phyloP scores from a whole-genome alignment of 257 asterid genomes.

The Solanum peruvianum region DNA sequence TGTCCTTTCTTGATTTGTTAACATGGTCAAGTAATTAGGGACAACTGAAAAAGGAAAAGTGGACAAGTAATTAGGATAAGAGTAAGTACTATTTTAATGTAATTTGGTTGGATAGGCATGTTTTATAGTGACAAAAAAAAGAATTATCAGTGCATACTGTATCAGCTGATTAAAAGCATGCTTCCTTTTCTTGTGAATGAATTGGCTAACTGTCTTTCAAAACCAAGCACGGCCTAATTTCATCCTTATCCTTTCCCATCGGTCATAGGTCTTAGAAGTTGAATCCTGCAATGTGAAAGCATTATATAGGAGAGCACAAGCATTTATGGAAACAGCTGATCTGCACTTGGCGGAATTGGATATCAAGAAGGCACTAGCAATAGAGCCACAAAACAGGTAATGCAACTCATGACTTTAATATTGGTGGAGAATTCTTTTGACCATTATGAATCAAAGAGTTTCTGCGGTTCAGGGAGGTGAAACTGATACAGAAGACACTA shows the following conservation, averaged over 20 bases:
- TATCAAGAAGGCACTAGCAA: conserved; percentile 28
- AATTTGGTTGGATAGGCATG: background rate
- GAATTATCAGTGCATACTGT: background rate
- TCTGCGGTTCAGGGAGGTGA: conserved; percentile 43
- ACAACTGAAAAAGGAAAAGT: no score
- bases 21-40: no score
- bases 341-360: conserved; percentile 35
- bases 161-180: background rate
- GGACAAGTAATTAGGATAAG: no score
- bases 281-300: conserved; percentile 49
- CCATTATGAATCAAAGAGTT: background rate
- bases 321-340: conserved; percentile 25
- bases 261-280: conserved; percentile 37
- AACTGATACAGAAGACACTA: conserved; percentile 34
- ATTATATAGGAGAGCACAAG: conserved; percentile 37
- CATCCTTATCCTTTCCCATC: background rate
- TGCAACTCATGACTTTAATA: background rate
- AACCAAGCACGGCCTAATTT: background rate
- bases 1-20: no score
- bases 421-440: background rate
- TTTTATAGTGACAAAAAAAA: background rate
- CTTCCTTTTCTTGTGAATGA: background rate
- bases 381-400: conserved; percentile 33
- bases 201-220: background rate
- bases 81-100: background rate